A percentile compares a stretch with the other conserved stretches of the same genome.
phyloP scores from a whole-genome alignment of 768 basidiomycete genomes.

The Tylopilus plumbeoviolaceoides region DNA sequence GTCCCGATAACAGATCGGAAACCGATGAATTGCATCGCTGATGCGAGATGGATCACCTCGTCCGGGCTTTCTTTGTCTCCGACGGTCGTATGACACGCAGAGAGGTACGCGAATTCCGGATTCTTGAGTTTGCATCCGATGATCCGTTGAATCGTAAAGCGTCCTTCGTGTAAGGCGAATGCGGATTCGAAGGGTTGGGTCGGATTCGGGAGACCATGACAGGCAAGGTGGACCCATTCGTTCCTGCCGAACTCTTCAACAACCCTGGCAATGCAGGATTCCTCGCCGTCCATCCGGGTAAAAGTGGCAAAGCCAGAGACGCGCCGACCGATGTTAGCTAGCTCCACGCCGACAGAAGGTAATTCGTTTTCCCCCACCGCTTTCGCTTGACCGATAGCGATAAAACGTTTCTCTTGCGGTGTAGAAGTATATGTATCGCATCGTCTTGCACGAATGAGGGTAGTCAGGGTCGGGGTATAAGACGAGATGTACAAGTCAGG shows the following conservation, averaged over 20 bases:
- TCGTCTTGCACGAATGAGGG: no score
- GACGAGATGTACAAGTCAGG: no score
- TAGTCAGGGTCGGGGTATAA: no score
- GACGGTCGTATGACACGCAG: background rate
- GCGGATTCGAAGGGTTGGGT: background rate
- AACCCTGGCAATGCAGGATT: no score
- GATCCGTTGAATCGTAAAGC: background rate
- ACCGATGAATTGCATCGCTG: background rate
- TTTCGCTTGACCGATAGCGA: no score
- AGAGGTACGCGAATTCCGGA: background rate
- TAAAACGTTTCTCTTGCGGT: no score
- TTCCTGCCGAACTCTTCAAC: background rate
- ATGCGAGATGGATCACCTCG: background rate
- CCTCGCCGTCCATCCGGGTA: no score
- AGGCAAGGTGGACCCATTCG: constrained; percentile 35
- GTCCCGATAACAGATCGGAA: background rate
- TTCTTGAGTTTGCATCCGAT: background rate
- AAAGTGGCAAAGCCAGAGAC: no score
- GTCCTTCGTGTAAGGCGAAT: background rate
- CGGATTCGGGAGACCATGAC: background rate
- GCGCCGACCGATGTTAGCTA: no score
- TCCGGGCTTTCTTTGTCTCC: background rate
- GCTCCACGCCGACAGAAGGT: no score
- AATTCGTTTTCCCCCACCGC: no score
- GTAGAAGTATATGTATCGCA: no score